phyloP scores from a whole-genome alignment of 345 rosid species.

The Xanthoceras sorbifolium region DNA sequence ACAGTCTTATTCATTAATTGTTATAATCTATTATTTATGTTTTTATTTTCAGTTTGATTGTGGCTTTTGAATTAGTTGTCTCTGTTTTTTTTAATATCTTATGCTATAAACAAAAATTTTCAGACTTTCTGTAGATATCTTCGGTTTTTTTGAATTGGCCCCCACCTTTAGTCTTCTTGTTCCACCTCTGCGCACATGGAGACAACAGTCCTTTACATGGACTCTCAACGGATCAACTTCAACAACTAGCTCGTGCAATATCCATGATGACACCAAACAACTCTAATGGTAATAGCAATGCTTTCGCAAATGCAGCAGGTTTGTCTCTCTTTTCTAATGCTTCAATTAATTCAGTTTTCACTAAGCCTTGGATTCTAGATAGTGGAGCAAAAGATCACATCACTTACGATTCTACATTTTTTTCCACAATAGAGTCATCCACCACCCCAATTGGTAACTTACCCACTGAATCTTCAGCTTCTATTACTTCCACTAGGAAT shows the following conservation, averaged over 20 bases:
- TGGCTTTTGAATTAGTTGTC: no score
- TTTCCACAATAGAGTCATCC: conserved; percentile 3
- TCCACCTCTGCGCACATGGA: no score
- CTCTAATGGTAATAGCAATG: not conserved
- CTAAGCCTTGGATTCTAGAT: conserved; percentile 3
- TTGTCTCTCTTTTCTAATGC: not conserved
- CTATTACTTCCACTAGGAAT: not conserved
- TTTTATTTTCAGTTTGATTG: no score
- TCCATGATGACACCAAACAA: not conserved
- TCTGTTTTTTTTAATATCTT: no score
- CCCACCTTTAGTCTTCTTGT: no score
- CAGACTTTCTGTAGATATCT: no score
- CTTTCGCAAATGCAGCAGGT: not conserved
- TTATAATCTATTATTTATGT: no score
- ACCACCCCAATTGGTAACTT: not conserved
- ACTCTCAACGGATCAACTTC: not conserved
- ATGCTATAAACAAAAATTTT: no score
- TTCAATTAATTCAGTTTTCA: not conserved
- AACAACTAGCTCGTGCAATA: not conserved
- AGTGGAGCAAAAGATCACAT: conserved; percentile 5
- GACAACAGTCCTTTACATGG: no score
- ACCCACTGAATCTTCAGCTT: not conserved
- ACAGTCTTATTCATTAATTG: no score
- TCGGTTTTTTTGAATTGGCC: no score
- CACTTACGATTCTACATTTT: not conserved